phyloP scores from a whole-genome alignment of 2,329 filamentous ascomycete genomes.

The Cordyceps farinosa region DNA sequence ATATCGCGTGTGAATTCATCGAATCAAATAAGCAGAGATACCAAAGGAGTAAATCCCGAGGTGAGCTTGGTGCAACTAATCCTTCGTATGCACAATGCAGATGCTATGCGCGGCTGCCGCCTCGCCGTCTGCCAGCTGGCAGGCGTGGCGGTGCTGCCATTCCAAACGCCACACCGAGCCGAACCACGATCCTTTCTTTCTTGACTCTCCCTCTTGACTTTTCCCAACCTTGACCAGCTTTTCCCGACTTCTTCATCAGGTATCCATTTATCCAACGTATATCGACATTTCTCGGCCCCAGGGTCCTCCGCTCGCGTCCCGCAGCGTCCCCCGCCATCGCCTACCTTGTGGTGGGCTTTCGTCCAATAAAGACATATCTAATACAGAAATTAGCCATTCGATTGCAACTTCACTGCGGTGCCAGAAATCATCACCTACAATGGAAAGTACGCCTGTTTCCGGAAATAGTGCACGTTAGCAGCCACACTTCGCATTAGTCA shows the following conservation, averaged over 20 bases:
- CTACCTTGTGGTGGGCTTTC: conserved; percentile 41
- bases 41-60: neutral
- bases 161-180: neutral
- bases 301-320: neutral
- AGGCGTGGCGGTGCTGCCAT: neutral
- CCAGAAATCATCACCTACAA: conserved; percentile 42
- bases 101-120: neutral
- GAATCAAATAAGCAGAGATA: neutral
- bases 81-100: neutral
- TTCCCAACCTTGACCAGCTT: neutral
- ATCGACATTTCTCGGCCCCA: neutral
- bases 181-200: neutral
- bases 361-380: conserved; percentile 61
- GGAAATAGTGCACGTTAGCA: neutral
- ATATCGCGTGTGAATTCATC: neutral
- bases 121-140: neutral
- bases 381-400: neutral
- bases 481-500: neutral
- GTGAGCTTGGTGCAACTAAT: neutral
- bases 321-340: neutral
- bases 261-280: neutral
- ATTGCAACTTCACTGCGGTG: neutral
- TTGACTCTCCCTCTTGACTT: neutral
- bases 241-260: neutral
- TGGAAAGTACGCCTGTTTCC: conserved; percentile 55